Evolutionary conservation across 805 yeast species (phyloP).

Genomic region (Sugiyamaella qingdaonensis): DNA sequence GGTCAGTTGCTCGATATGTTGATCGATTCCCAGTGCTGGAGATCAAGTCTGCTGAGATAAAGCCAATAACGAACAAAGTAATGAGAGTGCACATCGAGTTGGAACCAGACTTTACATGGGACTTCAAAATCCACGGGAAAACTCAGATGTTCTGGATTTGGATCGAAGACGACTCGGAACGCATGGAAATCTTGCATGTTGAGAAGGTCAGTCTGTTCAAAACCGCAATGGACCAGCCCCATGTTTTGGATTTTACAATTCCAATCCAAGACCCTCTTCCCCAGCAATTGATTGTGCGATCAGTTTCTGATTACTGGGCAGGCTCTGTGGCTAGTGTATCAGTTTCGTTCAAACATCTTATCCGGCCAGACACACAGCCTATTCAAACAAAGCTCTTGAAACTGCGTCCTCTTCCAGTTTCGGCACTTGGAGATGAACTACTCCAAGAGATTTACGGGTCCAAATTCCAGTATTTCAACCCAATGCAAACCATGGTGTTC

Average conservation of each 20-base stretch:
- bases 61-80: constrained; percentile 84
- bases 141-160: constrained; percentile 89
- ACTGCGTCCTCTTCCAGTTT: constrained; percentile 78
- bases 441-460: constrained; percentile 64
- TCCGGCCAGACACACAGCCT: constrained; percentile 84
- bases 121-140: constrained; percentile 70
- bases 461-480: constrained; percentile 84
- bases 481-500: constrained; percentile 97
- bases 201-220: constrained; percentile 72
- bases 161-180: constrained; percentile 83
- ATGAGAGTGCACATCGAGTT: constrained; percentile 71
- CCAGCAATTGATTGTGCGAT: constrained; percentile 75
- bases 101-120: constrained; percentile 84
- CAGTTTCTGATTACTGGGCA: constrained; percentile 82
- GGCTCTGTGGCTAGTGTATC: constrained; percentile 75
- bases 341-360: constrained; percentile 84
- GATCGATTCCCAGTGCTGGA: constrained; percentile 71
- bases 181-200: constrained; percentile 68
- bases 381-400: constrained; percentile 74
- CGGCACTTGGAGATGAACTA: constrained; percentile 66
- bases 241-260: constrained; percentile 85
- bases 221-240: constrained; percentile 49
- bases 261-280: constrained; percentile 85
- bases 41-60: constrained; percentile 68
- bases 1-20: constrained; percentile 52